phyloP scores from a whole-genome alignment of 2,329 filamentous ascomycete genomes.

The Fusarium temperatum region DNA sequence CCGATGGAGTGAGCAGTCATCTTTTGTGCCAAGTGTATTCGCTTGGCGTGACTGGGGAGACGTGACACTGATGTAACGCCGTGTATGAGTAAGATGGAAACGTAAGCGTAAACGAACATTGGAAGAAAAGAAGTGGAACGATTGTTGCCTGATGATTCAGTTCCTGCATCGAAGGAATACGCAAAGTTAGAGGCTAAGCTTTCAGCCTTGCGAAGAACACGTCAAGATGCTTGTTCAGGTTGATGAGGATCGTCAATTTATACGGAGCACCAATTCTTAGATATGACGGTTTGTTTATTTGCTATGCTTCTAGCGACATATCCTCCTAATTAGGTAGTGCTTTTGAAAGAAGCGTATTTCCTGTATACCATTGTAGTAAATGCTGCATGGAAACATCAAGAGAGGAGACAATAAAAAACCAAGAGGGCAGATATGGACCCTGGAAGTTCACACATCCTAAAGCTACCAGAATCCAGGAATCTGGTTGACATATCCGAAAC shows the following conservation, averaged over 20 bases:
- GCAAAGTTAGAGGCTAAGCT: neutral
- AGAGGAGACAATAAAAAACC: fast-evolving
- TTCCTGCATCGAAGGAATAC: neutral
- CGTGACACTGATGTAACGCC: neutral
- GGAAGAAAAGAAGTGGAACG: neutral
- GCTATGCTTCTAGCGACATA: fast-evolving
- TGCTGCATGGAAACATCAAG: neutral
- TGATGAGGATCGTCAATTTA: too few species aligned
- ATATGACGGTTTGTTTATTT: fast-evolving
- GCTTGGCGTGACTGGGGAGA: neutral
- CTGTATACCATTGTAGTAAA: fast-evolving
- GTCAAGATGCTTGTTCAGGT: too few species aligned
- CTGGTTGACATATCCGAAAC: fast-evolving
- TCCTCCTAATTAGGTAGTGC: fast-evolving
- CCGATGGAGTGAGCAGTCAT: neutral
- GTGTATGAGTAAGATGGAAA: neutral
- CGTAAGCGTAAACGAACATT: neutral
- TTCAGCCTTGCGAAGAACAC: neutral
- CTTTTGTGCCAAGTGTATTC: neutral
- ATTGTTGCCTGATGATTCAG: neutral
- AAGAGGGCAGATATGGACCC: fast-evolving
- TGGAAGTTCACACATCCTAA: fast-evolving
- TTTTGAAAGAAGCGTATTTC: too few species aligned
- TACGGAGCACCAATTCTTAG: fast-evolving
- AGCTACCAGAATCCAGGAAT: neutral